Evolutionary conservation across 306 rosid species (phyloP).

Genomic region (Corylus avellana): DNA sequence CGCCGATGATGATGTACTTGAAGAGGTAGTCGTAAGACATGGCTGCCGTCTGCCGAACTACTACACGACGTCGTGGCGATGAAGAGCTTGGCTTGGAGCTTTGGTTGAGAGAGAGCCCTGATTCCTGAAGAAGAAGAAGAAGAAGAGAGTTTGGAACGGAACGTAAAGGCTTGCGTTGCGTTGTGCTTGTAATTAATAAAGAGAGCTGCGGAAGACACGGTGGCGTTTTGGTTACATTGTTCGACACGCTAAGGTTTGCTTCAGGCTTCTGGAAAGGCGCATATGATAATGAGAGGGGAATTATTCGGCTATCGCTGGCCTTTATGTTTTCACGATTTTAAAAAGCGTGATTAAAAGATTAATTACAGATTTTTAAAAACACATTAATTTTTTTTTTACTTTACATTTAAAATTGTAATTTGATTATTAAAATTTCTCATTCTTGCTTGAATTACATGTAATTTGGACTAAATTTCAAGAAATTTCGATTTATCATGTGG

Average conservation of each 20-base stretch:
- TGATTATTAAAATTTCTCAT: too few species aligned
- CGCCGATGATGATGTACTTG: constrained; percentile 99
- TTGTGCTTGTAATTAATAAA: background rate
- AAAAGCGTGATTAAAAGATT: too few species aligned
- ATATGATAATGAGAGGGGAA: too few species aligned
- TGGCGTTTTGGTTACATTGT: constrained; percentile 7
- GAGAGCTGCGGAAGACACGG: background rate
- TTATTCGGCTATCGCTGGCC: too few species aligned
- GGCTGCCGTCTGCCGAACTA: background rate
- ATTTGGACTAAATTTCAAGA: too few species aligned
- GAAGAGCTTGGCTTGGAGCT: background rate
- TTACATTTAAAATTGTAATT: too few species aligned
- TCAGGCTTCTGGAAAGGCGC: background rate
- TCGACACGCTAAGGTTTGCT: constrained; percentile 30
- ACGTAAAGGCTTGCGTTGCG: background rate
- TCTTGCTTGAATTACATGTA: too few species aligned
- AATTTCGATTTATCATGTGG: too few species aligned
- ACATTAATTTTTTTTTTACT: too few species aligned
- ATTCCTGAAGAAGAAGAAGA: background rate
- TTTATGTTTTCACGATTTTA: too few species aligned
- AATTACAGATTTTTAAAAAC: too few species aligned
- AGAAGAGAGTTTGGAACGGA: background rate
- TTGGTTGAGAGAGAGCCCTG: background rate
- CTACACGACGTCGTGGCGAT: constrained; percentile 27
- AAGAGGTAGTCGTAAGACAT: constrained; percentile 97